Base-by-base conservation (phyloP, 176 grass and related monocot genomes). In the Coix lacrymajobi region DNA sequence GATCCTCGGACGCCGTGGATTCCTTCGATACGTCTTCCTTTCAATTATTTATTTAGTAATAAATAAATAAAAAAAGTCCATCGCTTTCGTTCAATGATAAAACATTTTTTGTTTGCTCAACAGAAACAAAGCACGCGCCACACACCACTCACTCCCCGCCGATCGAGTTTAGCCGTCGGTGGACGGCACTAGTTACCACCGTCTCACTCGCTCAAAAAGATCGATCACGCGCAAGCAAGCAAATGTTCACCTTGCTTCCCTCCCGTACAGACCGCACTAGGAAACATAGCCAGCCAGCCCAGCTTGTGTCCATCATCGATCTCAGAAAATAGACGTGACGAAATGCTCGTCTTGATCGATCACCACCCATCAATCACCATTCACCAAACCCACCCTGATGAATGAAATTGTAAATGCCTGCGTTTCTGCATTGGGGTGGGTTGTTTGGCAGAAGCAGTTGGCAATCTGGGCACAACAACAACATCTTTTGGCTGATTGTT, bases 201-300 rank as follows among this genome's bases (percentile, higher is more conserved):
- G 69, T 71, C 69, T 14, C 17, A 49, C 41, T n/a, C 39, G 11
- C 62, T 79, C 11, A 8, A 9, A 62, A 49, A 28, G 13, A 1
- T 20, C 1, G 7, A 3, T 3, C 11, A n/a, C 14, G 36, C 24
- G 3, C 39, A 9, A 44, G n/a, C n/a, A n/a, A n/a, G n/a, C n/a
- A n/a, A 71, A 9, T 11, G n/a, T 52, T 16, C 29, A 10, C 14
- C 4, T 85, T 83, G 77, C 87, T 77, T 89, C 26, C 36, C 32
- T 6, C 11, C 43, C 4, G 10, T 15, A 28, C 38, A 15, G 62
- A 66, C 30, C 17, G 11, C 66, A 22, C 54, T 6, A 11, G 48
- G 4, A 28, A 60, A 24, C 17, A 32, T 24, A 11, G 4, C 11
- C 14, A 4, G n/a, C 56, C n/a, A 11, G 24, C n/a, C 56, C n/a